A percentile compares a stretch with the other conserved stretches of the same genome.
Evolutionary conservation across 371 early-diverging fungal genomes (phyloP).

Genomic region (Mucor irregularis): DNA sequence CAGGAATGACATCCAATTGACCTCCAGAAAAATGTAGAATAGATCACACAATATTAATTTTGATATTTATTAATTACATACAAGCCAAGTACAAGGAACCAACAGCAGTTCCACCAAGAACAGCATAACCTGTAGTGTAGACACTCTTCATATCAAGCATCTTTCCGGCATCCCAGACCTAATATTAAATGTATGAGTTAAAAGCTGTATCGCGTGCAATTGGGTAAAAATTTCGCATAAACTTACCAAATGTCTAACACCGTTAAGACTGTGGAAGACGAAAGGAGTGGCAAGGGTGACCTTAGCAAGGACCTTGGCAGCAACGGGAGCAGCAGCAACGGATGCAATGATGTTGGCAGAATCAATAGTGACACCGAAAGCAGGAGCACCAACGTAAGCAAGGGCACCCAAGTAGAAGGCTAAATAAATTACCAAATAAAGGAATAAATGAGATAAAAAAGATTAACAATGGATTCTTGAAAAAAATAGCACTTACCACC

Average conservation of each 20-base stretch:
- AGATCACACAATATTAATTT: no score
- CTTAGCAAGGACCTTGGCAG: conserved; percentile 45
- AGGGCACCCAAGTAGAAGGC: conserved; percentile 72
- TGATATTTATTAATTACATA: no score
- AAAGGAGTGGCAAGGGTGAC: conserved; percentile 68
- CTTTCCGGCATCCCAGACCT: conserved; percentile 84
- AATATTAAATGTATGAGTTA: background rate
- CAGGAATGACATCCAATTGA: no score
- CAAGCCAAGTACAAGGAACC: conserved; percentile 59
- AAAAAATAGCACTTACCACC: conserved; percentile 56
- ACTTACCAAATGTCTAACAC: conserved; percentile 83
- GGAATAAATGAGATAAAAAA: background rate
- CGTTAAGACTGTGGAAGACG: conserved; percentile 86
- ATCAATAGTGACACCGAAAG: conserved; percentile 59
- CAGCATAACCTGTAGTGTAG: conserved; percentile 80
- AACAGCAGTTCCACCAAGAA: conserved; percentile 65
- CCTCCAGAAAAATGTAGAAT: no score
- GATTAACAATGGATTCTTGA: background rate
- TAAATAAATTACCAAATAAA: conserved; percentile 21
- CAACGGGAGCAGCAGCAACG: conserved; percentile 46
- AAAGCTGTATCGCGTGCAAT: background rate
- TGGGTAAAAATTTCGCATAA: background rate
- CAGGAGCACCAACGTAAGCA: conserved; percentile 59
- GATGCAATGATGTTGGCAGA: conserved; percentile 62
- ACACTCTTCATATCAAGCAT: conserved; percentile 77